Evolutionary conservation across 192 early-diverging fungal species (phyloP).

Genomic region (Mortierella alpina): DNA sequence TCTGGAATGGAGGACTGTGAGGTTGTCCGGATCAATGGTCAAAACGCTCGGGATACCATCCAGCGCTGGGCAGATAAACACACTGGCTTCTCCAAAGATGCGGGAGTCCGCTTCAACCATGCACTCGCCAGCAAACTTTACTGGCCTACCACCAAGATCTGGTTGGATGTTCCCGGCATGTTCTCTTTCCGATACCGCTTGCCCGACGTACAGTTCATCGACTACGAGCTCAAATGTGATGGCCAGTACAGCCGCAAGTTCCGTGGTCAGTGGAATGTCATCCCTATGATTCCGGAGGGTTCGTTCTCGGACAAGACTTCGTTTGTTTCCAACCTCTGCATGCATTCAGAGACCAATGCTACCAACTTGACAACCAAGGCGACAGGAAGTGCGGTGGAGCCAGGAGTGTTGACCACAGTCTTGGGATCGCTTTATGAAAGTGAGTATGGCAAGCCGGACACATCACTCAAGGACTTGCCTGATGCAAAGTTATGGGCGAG

Average conservation of each 20-base stretch:
- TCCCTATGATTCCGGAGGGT: background rate
- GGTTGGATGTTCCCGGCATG: background rate
- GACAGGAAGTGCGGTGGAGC: too few relatives aligned
- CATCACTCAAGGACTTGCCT: background rate
- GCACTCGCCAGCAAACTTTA: slow-evolving; percentile 17
- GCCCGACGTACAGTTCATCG: background rate
- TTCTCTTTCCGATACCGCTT: background rate
- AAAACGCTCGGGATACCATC: slow-evolving; percentile 10
- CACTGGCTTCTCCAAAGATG: slow-evolving; percentile 21
- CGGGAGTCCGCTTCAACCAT: slow-evolving; percentile 39
- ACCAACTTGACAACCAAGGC: background rate
- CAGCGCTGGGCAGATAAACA: slow-evolving; percentile 6
- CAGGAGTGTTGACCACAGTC: too few relatives aligned
- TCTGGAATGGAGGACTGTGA: slow-evolving; percentile 31
- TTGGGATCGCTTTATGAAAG: too few relatives aligned
- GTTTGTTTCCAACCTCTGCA: slow-evolving; percentile 4
- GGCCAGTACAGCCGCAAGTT: background rate
- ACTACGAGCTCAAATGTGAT: slow-evolving; percentile 10
- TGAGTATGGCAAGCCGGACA: too few relatives aligned
- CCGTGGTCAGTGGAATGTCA: background rate
- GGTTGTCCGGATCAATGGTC: slow-evolving; percentile 30
- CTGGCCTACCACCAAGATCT: background rate
- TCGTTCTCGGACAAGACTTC: background rate
- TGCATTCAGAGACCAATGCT: too few relatives aligned
- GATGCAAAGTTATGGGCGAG: slow-evolving; percentile 1